Evolutionary conservation across 768 basidiomycete species (phyloP).

Genomic region (Tulasnella sp.): DNA sequence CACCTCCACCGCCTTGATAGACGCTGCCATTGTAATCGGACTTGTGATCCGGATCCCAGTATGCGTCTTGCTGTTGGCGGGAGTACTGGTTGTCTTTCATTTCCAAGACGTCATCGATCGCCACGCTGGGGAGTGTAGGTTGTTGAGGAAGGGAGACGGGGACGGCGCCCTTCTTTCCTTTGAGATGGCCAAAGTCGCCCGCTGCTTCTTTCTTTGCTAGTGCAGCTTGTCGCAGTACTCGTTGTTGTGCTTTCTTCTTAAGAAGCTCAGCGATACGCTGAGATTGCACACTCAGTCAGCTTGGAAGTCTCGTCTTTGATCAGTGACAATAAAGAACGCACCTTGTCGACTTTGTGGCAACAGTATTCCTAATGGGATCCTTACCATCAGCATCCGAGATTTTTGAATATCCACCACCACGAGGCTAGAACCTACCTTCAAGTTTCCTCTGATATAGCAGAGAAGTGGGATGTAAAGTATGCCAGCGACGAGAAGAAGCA

Average conservation of each 20-base stretch:
- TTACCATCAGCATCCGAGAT: neutral
- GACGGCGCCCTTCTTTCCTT: conserved; percentile 72
- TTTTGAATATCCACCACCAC: neutral
- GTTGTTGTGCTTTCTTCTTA: conserved; percentile 80
- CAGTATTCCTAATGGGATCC: conserved; percentile 70
- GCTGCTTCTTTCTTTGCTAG: conserved; percentile 84
- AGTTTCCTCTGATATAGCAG: conserved; percentile 90
- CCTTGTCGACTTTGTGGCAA: conserved; percentile 98
- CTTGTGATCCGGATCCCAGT: conserved; percentile 12
- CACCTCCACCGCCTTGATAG: neutral
- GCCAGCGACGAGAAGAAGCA: conserved; percentile 73
- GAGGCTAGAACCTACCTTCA: conserved; percentile 53
- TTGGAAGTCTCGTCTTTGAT: neutral
- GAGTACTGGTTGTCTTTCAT: conserved; percentile 27
- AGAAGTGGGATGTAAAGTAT: conserved; percentile 89
- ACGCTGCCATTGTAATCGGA: conserved; percentile 15
- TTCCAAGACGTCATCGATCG: conserved; percentile 62
- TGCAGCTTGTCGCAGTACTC: conserved; percentile 66
- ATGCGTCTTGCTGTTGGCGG: conserved; percentile 11
- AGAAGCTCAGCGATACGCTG: conserved; percentile 90
- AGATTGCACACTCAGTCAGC: neutral
- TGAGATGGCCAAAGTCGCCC: conserved; percentile 83
- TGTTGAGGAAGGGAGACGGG: conserved; percentile 25
- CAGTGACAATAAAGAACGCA: conserved; percentile 24
- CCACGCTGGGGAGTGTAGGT: conserved; percentile 87